Percentiles rank a stretch among this genome's conserved stretches.
Evolutionary conservation across 345 rosid species (phyloP).

Genomic region (Abelmoschus esculentus): DNA sequence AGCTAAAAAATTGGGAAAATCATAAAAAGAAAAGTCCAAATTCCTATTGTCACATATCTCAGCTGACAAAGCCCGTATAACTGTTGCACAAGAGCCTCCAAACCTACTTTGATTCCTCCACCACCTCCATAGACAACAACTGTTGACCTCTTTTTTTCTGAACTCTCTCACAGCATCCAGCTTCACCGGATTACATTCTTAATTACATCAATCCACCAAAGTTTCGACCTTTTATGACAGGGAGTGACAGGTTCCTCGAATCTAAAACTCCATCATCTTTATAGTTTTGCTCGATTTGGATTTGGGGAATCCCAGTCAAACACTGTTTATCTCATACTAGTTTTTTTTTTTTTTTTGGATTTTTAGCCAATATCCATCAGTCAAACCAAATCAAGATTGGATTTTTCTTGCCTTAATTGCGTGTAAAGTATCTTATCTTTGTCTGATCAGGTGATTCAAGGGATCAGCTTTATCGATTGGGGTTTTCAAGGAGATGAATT

Average conservation of each 20-base stretch:
- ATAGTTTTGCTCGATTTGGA: not conserved
- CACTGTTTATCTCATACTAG: not conserved
- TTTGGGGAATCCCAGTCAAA: constrained; percentile 19
- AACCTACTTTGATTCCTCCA: constrained; percentile 11
- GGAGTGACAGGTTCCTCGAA: not conserved
- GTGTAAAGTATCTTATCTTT: not conserved
- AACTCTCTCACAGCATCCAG: not conserved
- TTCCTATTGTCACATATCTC: not conserved
- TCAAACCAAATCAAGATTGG: constrained; percentile 22
- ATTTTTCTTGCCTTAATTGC: not conserved
- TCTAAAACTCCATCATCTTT: not conserved
- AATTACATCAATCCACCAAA: constrained; percentile 15
- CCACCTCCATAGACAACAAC: constrained; percentile 9
- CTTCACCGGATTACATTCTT: constrained; percentile 8
- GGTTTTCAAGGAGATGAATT: constrained; percentile 47
- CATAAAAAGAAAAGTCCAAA: not conserved
- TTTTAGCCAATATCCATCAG: constrained; percentile 1
- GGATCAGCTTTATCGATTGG: not conserved
- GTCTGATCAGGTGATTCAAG: not conserved
- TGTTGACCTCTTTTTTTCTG: constrained; percentile 15
- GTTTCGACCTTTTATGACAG: not conserved
- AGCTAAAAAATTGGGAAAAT: not conserved
- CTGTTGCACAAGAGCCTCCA: not conserved
- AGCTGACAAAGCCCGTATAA: not conserved
- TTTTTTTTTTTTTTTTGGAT: not conserved